Evolutionary conservation across 441 rosid genomes (phyloP), one percentile per base, ranked within the genome.

Genomic region (Flueggea neowawraea): DNA sequence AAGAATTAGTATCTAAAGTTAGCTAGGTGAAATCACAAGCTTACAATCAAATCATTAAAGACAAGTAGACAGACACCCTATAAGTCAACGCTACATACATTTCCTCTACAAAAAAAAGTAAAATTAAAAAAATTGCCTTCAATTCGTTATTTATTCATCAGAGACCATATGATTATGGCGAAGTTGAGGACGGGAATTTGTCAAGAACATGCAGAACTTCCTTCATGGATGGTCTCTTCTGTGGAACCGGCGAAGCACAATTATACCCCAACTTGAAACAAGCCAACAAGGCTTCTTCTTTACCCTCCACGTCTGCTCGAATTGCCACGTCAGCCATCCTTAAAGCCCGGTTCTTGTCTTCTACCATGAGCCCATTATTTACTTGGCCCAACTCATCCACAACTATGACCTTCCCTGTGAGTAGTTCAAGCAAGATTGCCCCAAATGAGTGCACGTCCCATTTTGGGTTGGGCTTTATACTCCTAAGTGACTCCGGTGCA

Each of bases 381-480:
- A 87, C 95, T 33, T 84, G 83, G 5, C 87, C 95, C 73, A 83
- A 55, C 63, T 92, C 98, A 17, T 92, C 98, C 33, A 76, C 84
- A 2, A 73, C 67, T 15, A 83, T 68, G 3, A 86, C 82, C 62
- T 84, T 92, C 22, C 96, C 96, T 0, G 89, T 82, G n/a, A 92
- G 69, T 6, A 92, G 81, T 71, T 92, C 98, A 0, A 92, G 83
- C 45, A 90, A 67, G 31, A 92, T 82, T 17, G 86, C 75, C 62
- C 98, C 98, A 5, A 89, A 90, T 0, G 95, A 73, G 58, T 71
- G 90, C 72, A 81, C 92, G 6, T 92, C 98, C 98, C 98, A 90
- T 63, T 92, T 92, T 0, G 88, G 86, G 53, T 73, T 85, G 31
- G 98, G 89, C 75, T 90, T 90, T 3, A 92, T 63, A 70, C 82